Evolutionary conservation across 345 rosid genomes (phyloP), one percentile per base, ranked within the genome.

Genomic region (Cardamine chenopodiifolia): DNA sequence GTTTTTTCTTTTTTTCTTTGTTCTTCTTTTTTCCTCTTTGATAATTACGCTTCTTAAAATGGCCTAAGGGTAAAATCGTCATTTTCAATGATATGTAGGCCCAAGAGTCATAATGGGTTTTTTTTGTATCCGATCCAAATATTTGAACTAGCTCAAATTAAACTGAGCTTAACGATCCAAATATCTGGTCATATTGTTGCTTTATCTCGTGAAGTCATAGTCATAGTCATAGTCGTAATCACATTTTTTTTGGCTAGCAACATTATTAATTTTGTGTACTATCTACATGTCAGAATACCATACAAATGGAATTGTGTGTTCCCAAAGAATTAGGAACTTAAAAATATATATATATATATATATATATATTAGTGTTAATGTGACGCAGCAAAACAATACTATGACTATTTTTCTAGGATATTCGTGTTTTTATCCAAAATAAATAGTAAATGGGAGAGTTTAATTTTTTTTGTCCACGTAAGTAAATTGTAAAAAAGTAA

Each of bases 81-180:
- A 22, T 14, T 66, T 20, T 11, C 44, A 23, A 23, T 35, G 6
- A 2, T 22, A 22, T 71, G 15, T 28, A 10, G 48, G 26, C 58
- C 4, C 15, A 17, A 2, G 28, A 48, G 6, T 42, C 39, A 40
- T 20, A 0, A 44, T 64, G 77, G 77, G 77, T 71, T 32, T 73
- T 73, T 48, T 64, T 44, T 64, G 19, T 68, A 25, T 37, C 37
- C 8, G n/a, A 23, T 25, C 62, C 37, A 66, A 66, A 34, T 22
- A 0, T 47, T 15, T 31, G 1, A 12, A 26, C 40, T 50, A 29
- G 56, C 70, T 56, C 57, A 57, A 28, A 56, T 55, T 49, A 8
- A 49, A 15, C 6, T n/a, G 54, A 49, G 19, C 11, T 13, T 26
- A 25, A 25, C 22, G 23, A 32, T 6, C 25, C 54, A 14, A 54